Evolutionary conservation across 176 grass and related monocot genomes (phyloP).

Genomic region (Carex scoparia): DNA sequence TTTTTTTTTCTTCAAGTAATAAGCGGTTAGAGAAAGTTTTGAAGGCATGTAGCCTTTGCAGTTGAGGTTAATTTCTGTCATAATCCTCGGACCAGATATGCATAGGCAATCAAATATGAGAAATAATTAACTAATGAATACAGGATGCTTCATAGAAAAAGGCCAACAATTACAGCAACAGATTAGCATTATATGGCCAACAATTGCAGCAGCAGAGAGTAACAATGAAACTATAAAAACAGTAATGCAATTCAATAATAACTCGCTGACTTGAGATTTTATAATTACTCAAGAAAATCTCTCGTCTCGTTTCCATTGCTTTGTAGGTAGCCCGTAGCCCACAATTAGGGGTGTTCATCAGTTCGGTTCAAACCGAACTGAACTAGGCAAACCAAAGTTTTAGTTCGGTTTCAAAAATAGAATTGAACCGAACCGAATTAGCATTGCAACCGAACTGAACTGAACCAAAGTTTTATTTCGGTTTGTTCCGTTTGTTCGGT

Average conservation of each 20-base stretch:
- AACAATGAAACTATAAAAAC: not conserved
- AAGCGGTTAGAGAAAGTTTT: not conserved
- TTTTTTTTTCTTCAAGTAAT: not conserved
- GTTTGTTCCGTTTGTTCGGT: no score
- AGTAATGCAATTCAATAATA: not conserved
- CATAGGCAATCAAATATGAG: not conserved
- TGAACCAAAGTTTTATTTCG: no score
- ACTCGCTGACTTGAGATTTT: not conserved
- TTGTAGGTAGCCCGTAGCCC: not conserved
- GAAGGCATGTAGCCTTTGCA: not conserved
- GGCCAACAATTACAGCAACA: not conserved
- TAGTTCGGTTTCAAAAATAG: no score
- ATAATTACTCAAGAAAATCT: not conserved
- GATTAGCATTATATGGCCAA: no score
- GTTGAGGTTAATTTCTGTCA: not conserved
- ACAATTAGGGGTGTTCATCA: not conserved
- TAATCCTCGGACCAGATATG: not conserved
- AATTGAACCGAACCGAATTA: no score
- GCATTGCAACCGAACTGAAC: no score
- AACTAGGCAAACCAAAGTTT: no score
- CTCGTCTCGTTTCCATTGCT: not conserved
- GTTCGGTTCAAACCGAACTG: no score
- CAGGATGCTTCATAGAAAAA: no score
- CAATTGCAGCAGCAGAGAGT: not conserved
- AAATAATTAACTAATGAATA: not conserved